Evolutionary conservation across 768 basidiomycete species (phyloP), one percentile per base, ranked within the genome.

Genomic region (Psilocybe azurescens): DNA sequence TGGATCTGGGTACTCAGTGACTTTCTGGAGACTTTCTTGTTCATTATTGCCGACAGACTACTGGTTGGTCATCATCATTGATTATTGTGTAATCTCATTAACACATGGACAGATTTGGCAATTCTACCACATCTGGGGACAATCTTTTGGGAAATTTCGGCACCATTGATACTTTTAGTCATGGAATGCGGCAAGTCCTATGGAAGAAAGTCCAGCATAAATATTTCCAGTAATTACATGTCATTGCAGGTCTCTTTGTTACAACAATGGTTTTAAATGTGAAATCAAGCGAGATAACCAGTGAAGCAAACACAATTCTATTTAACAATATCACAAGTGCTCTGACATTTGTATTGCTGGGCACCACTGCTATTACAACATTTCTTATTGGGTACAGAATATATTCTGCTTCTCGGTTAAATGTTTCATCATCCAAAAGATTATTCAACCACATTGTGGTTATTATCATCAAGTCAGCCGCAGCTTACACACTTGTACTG

Each of bases 381-480:
- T n/a, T 44, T 8, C 59, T 60, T 16, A 60, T 60, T 8, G 41
- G 41, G 20, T 53, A 53, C 16, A 39, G 52, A 3, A 53, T 60
- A n/a, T 28, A 53, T 29, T 6, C n/a, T 9, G 39, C 33, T 16
- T 29, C 50, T 2, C 50, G 50, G 9, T 13, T 29, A 2, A 16
- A 24, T 3, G 44, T 14, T 10, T 20, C 8, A 32, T 32, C 5
- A 16, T 14, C 16, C 16, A 44, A 11, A 13, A 8, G 14, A 3
- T 29, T 16, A 2, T 53, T 47, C 52, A 41, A 44, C 7, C 52
- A 33, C 2, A 48, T 60, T 14, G 29, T 60, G 14, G 51, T 46
- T 6, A 53, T 60, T 18, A 46, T 60, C 4, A 41, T 60, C 2
- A 39, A 60, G 16, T 60, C 59, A 3, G 59, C 52, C 16, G 59